phyloP scores from a whole-genome alignment of 176 grass and related monocot genomes.

The Oryza brachyantha region DNA sequence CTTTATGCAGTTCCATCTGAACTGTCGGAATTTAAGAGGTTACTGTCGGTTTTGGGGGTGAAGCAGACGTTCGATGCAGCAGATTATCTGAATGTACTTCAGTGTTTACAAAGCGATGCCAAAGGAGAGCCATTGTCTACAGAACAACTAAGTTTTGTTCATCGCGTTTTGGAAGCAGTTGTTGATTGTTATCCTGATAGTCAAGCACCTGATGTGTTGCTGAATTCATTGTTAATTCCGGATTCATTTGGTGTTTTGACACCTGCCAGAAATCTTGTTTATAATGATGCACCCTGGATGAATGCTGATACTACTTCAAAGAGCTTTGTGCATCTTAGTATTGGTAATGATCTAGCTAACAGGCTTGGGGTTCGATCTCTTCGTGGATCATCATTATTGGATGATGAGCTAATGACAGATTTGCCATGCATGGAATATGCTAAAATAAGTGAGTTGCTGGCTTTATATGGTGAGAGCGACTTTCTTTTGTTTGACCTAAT shows the following conservation, averaged over 20 bases:
- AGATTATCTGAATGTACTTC: constrained; percentile 81
- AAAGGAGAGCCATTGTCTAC: constrained; percentile 76
- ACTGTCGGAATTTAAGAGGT: constrained; percentile 73
- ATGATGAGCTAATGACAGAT: constrained; percentile 86
- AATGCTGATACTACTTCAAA: constrained; percentile 55
- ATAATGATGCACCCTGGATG: constrained; percentile 98
- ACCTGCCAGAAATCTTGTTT: constrained; percentile 78
- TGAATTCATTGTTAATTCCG: constrained; percentile 75
- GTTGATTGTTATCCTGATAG: constrained; percentile 66
- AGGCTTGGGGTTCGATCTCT: constrained; percentile 83
- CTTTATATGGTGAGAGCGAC: constrained; percentile 81
- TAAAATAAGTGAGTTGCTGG: constrained; percentile 82
- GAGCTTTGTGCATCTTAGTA: constrained; percentile 74
- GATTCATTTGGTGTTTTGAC: constrained; percentile 71
- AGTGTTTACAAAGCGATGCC: constrained; percentile 54
- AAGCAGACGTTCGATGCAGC: constrained; percentile 79
- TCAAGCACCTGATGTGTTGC: constrained; percentile 57
- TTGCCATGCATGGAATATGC: constrained; percentile 86
- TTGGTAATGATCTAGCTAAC: constrained; percentile 87
- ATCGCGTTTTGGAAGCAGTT: constrained; percentile 91
- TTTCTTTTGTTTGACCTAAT: constrained; percentile 91
- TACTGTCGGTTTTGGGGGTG: constrained; percentile 78
- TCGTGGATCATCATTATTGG: constrained; percentile 74
- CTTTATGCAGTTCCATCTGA: constrained; percentile 96
- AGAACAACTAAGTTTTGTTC: constrained; percentile 84